Conservation (phyloP, 305 asterid genomes). For the Solanum hybrid region DNA sequence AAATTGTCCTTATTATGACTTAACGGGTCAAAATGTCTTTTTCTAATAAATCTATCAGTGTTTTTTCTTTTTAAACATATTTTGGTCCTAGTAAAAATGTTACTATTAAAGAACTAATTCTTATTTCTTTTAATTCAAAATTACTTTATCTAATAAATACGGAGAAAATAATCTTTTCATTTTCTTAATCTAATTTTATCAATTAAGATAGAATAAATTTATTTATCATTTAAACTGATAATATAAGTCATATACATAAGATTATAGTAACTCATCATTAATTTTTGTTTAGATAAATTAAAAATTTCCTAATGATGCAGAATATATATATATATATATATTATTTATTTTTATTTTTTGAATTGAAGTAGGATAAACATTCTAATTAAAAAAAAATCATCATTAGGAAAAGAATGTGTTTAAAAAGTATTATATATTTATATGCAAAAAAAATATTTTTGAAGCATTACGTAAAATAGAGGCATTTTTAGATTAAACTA, state of each 20-base stretch:
- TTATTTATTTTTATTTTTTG: too few relatives aligned
- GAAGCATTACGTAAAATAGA: neutral
- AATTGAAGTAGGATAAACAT: too few relatives aligned
- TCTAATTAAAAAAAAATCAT: too few relatives aligned
- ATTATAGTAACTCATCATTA: neutral
- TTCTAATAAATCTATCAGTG: neutral
- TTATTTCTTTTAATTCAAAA: neutral
- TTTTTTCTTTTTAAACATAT: neutral
- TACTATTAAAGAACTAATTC: neutral
- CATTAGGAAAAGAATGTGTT: neutral
- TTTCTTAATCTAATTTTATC: neutral
- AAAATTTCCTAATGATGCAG: too few relatives aligned
- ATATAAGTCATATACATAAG: neutral
- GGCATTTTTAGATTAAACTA: too few relatives aligned
- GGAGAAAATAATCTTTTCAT: neutral
- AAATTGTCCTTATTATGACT: neutral
- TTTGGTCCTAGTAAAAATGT: neutral
- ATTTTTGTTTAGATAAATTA: neutral
- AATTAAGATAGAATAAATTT: neutral
- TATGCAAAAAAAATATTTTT: neutral
- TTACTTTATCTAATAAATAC: neutral
- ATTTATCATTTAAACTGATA: neutral
- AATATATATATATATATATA: too few relatives aligned
- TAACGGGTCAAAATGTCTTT: neutral
- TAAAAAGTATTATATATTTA: too few relatives aligned